Base-by-base conservation (phyloP, 2,329 filamentous ascomycete genomes). In the Ophiostoma sp. region DNA sequence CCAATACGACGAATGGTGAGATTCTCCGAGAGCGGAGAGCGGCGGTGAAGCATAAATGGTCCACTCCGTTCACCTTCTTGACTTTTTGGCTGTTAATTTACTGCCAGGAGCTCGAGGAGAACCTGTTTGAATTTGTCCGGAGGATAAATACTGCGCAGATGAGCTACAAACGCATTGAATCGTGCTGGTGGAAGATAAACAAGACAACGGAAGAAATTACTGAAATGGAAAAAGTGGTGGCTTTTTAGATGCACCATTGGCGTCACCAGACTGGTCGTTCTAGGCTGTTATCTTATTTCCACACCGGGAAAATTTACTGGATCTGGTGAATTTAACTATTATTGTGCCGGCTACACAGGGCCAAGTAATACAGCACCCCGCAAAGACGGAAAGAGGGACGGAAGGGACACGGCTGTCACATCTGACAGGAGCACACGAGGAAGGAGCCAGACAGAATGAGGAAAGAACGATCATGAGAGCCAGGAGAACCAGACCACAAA, bases 301-400 rank as follows among this genome's bases (percentile, higher is more conserved):
- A 57, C 8, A 15, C 36, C 69, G 69, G 69, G 19, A 22, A 48
- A 45, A 19, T 70, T 70, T 59, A 70, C 69, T 48, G 69, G 7
- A 70, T 70, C 7, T 12, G 69, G 69, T 45, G 45, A 36, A 22
- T 68, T 11, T 5, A 17, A 31, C 15, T 61, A 8, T 12, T 25
- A 45, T 17, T 45, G 42, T 12, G 50, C 50, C n/a, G 50, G 50
- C 50, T 7, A 55, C 50, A 9, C 33, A 36, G 33, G 33, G 33
- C 33, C 4, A 36, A 36, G 33, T 8, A 3, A 36, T 4, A 3
- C 33, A 22, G 11, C 22, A 28, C 6, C 4, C 25, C 19, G 48
- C 17, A 9, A 25, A 39, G 36, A 68, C 39, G 63, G 61, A 42
- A 45, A 28, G n/a, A 28, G n/a, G 7, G 19, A 64, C 39, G 61